Conservation (phyloP, 2,329 filamentous ascomycete genomes). For the Claviceps citrina region DNA sequence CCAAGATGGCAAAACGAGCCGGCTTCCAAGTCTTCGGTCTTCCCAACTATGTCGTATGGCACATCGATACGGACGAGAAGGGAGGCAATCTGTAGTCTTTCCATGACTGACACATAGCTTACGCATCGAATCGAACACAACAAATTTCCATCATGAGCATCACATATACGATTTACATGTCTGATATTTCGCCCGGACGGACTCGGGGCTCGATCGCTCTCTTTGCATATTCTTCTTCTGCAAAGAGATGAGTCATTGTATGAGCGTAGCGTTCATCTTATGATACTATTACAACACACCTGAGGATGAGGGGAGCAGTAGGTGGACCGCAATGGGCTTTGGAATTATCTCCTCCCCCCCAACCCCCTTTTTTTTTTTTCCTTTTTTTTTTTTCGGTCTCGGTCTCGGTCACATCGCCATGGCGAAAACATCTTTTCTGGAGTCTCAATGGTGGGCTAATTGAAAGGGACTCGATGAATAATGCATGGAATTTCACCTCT, state of each 20-base stretch:
- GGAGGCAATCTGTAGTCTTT: slow-evolving; percentile 50
- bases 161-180: slow-evolving; percentile 10
- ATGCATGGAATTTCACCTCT: not conserved
- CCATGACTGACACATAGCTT: not conserved
- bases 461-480: not conserved
- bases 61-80: slow-evolving; percentile 94
- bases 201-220: slow-evolving; percentile 7
- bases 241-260: slow-evolving; percentile 10
- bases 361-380: not conserved
- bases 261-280: slow-evolving; percentile 15
- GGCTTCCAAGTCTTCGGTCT: slow-evolving; percentile 85
- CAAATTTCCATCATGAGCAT: not conserved
- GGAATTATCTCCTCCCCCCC: not conserved
- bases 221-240: slow-evolving; percentile 8
- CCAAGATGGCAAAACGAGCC: slow-evolving; percentile 94
- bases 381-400: not conserved
- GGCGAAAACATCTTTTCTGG: not conserved
- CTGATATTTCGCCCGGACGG: slow-evolving; percentile 11
- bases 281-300: slow-evolving; percentile 11
- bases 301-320: not conserved
- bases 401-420: not conserved
- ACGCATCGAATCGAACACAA: not conserved
- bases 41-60: slow-evolving; percentile 97
- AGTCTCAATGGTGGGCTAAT: not conserved
- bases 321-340: not conserved